Percentiles rank a stretch among this genome's conserved stretches.
Evolutionary conservation across 2,329 filamentous ascomycete genomes (phyloP).

Genomic region (Pseudogymnoascus destructans): DNA sequence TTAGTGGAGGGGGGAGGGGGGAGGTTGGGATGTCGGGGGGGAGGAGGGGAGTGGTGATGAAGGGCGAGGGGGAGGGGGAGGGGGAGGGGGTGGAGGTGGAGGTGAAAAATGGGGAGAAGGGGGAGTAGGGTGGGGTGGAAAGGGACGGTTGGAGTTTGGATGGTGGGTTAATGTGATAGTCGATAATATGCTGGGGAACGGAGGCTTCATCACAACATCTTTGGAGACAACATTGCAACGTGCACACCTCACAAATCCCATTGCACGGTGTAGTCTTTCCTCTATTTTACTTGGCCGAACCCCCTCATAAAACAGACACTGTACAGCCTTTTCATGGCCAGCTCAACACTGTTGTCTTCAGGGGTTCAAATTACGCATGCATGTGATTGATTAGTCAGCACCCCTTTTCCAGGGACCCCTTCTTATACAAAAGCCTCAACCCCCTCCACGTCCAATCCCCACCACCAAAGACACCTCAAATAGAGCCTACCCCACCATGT

Average conservation of each 20-base stretch:
- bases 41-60: conserved; percentile 17
- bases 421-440: not conserved
- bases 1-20: conserved; percentile 15
- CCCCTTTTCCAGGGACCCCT: not conserved
- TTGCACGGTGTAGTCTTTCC: not conserved
- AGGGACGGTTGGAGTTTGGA: not conserved
- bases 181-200: not conserved
- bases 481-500: not conserved
- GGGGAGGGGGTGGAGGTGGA: conserved; percentile 13
- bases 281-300: not conserved
- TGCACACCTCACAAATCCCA: not conserved
- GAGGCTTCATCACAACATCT: not conserved
- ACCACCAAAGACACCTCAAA: not conserved
- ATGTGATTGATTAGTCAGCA: conserved; percentile 3
- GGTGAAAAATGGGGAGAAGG: conserved; percentile 5
- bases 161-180: not conserved
- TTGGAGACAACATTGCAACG: not conserved
- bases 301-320: not conserved
- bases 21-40: conserved; percentile 18
- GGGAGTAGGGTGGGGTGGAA: not conserved
- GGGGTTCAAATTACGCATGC: not conserved
- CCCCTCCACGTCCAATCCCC: not conserved
- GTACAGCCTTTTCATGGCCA: not conserved
- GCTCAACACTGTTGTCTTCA: not conserved
- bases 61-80: conserved; percentile 16